Percentiles rank a stretch among this genome's conserved stretches.
Conservation (phyloP, 768 basidiomycete species). For the Hericium alpestre region DNA sequence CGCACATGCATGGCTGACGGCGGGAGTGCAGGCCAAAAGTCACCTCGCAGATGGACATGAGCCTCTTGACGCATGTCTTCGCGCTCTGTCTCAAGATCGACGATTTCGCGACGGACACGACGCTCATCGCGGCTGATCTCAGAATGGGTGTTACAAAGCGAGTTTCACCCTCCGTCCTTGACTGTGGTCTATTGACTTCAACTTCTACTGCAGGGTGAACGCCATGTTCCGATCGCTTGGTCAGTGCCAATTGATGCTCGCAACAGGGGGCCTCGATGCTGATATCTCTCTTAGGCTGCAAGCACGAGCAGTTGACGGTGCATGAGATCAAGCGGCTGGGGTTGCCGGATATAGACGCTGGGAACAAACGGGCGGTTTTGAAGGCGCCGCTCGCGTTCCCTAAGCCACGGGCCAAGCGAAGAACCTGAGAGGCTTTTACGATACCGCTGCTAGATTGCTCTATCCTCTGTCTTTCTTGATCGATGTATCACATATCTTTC, state of each 20-base stretch:
- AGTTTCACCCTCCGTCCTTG: not conserved
- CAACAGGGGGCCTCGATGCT: not conserved
- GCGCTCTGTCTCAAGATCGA: constrained; percentile 74
- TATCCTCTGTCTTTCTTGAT: too few species aligned
- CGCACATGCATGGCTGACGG: not conserved
- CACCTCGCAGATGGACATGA: constrained; percentile 63
- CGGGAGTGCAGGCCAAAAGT: constrained; percentile 21
- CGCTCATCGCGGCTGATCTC: constrained; percentile 63
- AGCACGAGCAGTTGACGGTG: constrained; percentile 42
- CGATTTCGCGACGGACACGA: constrained; percentile 61
- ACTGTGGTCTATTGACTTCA: constrained; percentile 2
- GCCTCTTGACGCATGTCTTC: constrained; percentile 69
- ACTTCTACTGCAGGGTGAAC: constrained; percentile 36
- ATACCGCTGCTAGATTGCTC: too few species aligned
- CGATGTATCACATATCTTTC: too few species aligned
- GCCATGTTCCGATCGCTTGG: constrained; percentile 70
- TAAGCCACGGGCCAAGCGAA: constrained; percentile 36
- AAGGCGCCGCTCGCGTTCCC: constrained; percentile 76
- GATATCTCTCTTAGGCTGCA: constrained; percentile 47
- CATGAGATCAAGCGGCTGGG: constrained; percentile 63
- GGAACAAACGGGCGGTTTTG: constrained; percentile 63
- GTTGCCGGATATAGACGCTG: constrained; percentile 49
- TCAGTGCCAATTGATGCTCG: constrained; percentile 17
- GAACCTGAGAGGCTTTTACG: constrained; percentile 3
- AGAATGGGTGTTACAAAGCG: constrained; percentile 53